Evolutionary conservation across 805 yeast species (phyloP), one percentile per base, ranked within the genome.

Genomic region (Myxozyma nipponensis): DNA sequence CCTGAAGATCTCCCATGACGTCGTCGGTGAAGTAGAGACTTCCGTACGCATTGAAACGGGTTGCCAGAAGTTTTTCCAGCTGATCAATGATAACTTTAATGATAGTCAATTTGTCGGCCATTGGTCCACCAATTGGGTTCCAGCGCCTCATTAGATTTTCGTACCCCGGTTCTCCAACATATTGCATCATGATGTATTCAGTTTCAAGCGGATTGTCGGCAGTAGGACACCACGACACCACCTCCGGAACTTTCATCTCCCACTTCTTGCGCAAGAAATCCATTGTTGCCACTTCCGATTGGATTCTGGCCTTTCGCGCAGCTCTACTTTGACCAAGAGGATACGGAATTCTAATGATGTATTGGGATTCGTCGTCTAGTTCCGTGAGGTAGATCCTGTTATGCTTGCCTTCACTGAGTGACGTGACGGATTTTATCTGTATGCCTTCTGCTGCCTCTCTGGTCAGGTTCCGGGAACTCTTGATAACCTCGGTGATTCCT

Each of bases 371-470:
- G 45, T 79, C 77, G 56, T 77, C 77, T 48, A 89, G 72, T 19
- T 79, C 78, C 35, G 89, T 71, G 65, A 84, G 81, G 70, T 90
- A 91, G 52, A 91, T 73, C 65, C 96, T 78, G 71, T 91, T 91
- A 66, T 88, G 96, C 69, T 87, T 88, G 47, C 98, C 98, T 68
- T 91, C 98, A 64, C 87, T 95, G 53, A 88, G 77, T 47, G 95
- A 84, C 52, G 86, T 79, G 65, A 91, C 80, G 42, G 90, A 81
- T 62, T 81, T 82, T 59, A 88, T 74, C 45, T 73, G 67, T 28
- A 80, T 65, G 25, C 28, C 6, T 18, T 28, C 15, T 4, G 1
- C 44, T 1, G 38, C 19, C 7, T 42, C 36, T 4, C 19, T 36
- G 6, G 24, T 36, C 46, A 39, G 39, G 39, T 41, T 30, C 15